A percentile compares a stretch with the other conserved stretches of the same genome.
phyloP scores from a whole-genome alignment of 805 yeast genomes.

The Zygotorulaspora danielsina region DNA sequence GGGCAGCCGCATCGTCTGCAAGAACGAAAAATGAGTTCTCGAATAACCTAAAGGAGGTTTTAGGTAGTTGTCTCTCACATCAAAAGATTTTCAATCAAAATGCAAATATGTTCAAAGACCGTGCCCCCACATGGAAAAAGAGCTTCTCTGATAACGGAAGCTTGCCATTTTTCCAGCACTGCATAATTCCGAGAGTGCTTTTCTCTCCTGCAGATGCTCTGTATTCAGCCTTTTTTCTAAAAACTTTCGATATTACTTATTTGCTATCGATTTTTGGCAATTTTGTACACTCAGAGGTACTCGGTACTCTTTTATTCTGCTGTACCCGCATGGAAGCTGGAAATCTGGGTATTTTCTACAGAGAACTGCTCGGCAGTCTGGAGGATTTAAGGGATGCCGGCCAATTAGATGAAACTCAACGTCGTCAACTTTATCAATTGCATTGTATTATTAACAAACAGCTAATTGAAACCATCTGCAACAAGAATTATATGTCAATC shows the following conservation, averaged over 20 bases:
- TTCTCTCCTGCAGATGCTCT: constrained; percentile 83
- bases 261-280: constrained; percentile 41
- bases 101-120: constrained; percentile 7
- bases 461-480: constrained; percentile 21
- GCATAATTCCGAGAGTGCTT: constrained; percentile 70
- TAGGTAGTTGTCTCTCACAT: constrained; percentile 22
- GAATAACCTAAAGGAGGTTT: constrained; percentile 18
- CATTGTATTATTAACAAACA: constrained; percentile 46
- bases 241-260: constrained; percentile 43
- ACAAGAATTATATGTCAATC: constrained; percentile 65
- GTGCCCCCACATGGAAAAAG: constrained; percentile 16
- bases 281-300: constrained; percentile 45
- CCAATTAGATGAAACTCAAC: constrained; percentile 28
- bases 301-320: constrained; percentile 60
- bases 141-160: constrained; percentile 23
- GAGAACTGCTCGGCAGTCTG: constrained; percentile 48
- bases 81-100: constrained; percentile 18
- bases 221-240: constrained; percentile 56
- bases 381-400: constrained; percentile 43
- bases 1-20: constrained; percentile 9
- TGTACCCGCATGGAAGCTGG: constrained; percentile 77
- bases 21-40: constrained; percentile 19
- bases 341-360: constrained; percentile 70
- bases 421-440: constrained; percentile 47
- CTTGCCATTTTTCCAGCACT: constrained; percentile 48